Conservation (phyloP, 805 yeast species). For the Sungouiozyma intestinalis region DNA sequence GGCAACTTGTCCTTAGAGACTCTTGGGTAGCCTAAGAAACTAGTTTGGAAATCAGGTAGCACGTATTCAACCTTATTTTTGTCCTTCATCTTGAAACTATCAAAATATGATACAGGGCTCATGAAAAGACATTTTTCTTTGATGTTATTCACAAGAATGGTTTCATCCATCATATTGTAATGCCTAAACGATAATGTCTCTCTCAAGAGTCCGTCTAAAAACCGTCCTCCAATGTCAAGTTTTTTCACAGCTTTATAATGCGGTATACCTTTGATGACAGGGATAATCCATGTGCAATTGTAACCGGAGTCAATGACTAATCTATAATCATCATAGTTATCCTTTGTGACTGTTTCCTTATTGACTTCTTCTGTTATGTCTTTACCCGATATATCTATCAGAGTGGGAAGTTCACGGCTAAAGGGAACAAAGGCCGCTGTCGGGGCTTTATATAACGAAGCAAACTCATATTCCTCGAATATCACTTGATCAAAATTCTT, state of each 20-base stretch:
- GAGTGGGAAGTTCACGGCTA: slow-evolving; percentile 26
- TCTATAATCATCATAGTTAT: slow-evolving; percentile 45
- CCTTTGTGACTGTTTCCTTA: slow-evolving; percentile 1
- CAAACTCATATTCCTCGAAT: slow-evolving; percentile 87
- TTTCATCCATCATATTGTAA: slow-evolving; percentile 89
- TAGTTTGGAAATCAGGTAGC: slow-evolving; percentile 78
- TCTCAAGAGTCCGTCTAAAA: slow-evolving; percentile 69
- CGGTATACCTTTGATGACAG: slow-evolving; percentile 69
- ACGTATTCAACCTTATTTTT: slow-evolving; percentile 53
- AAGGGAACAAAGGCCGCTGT: slow-evolving; percentile 56
- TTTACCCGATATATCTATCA: slow-evolving; percentile 14
- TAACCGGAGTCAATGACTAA: slow-evolving; percentile 84
- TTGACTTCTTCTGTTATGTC: slow-evolving; percentile 9
- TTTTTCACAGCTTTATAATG: slow-evolving; percentile 69
- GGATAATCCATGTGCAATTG: slow-evolving; percentile 77
- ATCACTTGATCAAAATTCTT: slow-evolving; percentile 82
- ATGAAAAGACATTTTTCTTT: slow-evolving; percentile 48
- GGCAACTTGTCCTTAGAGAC: slow-evolving; percentile 34
- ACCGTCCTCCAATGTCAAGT: slow-evolving; percentile 78
- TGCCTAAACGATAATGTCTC: slow-evolving; percentile 84
- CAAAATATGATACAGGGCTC: slow-evolving; percentile 40
- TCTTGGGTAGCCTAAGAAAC: slow-evolving; percentile 52
- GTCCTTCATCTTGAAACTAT: slow-evolving; percentile 22
- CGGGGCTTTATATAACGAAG: slow-evolving; percentile 55
- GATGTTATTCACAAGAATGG: slow-evolving; percentile 70